These are phyloP conservation scores for Plasmodium ovale DNA, from an alignment of 169 alveolate species.

Conservation along the genomic window DNA sequence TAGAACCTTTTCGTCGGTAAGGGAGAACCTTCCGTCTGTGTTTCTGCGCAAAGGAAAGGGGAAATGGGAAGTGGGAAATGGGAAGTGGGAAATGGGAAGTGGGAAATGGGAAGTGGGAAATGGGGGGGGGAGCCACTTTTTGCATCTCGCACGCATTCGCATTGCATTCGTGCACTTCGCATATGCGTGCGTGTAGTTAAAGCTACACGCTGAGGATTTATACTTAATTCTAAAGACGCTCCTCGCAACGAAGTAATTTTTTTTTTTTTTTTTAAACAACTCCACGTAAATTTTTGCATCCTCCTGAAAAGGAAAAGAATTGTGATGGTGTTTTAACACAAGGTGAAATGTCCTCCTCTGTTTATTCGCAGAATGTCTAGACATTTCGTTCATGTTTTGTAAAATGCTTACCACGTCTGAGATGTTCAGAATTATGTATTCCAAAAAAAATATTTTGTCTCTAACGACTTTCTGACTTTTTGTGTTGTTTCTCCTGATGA, in stretches of 20 bases:
- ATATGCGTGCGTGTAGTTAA: neutral
- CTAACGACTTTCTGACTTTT: constrained; percentile 35
- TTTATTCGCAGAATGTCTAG: no score
- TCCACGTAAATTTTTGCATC: constrained; percentile 53
- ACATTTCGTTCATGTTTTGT: constrained; percentile 1
- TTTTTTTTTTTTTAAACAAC: constrained; percentile 51
- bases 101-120: neutral
- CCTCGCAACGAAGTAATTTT: constrained; percentile 63
- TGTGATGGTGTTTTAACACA: no score
- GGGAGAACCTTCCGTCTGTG: constrained; percentile 32
- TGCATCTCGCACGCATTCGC: neutral
- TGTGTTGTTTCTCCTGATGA: constrained; percentile 43
- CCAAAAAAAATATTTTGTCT: constrained; percentile 61
- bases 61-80: neutral
- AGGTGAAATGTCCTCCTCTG: no score
- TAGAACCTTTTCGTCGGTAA: constrained; percentile 46
- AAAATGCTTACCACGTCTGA: constrained; percentile 3
- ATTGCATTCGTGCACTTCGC: neutral
- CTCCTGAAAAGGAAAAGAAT: constrained; percentile 22
- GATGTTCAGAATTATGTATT: constrained; percentile 33
- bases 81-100: neutral
- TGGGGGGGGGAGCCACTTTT: neutral
- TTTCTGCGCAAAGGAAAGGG: constrained; percentile 17
- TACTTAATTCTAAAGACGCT: constrained; percentile 59
- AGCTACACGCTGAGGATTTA: neutral